phyloP scores from a whole-genome alignment of 75 land plant species.

The Adiantum capillusveneris region DNA sequence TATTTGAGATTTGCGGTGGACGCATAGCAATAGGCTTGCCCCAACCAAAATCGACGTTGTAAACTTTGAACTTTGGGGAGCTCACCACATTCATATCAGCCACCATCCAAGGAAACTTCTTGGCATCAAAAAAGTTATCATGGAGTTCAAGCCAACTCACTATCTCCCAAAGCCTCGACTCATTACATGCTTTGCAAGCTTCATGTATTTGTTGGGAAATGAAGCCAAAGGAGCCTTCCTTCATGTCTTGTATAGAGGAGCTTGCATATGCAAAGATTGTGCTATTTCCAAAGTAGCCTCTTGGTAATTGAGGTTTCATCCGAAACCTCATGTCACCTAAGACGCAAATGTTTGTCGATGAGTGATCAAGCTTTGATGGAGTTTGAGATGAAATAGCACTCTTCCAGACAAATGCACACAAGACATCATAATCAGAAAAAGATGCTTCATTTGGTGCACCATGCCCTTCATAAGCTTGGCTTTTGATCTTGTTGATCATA shows the following conservation, averaged over 20 bases:
- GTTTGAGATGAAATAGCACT: slow-evolving; percentile 24
- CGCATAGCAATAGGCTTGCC: slow-evolving; percentile 38
- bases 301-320: slow-evolving; percentile 33
- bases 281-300: slow-evolving; percentile 45
- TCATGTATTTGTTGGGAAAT: slow-evolving; percentile 26
- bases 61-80: slow-evolving; percentile 52
- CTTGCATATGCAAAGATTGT: background rate
- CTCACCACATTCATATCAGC: slow-evolving; percentile 22
- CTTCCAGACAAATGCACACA: slow-evolving; percentile 50
- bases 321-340: slow-evolving; percentile 23
- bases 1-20: slow-evolving; percentile 29
- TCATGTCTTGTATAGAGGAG: slow-evolving; percentile 1
- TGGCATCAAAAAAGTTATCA: slow-evolving; percentile 4
- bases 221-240: slow-evolving; percentile 18
- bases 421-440: slow-evolving; percentile 50
- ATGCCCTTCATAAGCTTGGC: slow-evolving; percentile 9
- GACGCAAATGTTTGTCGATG: slow-evolving; percentile 22
- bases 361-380: slow-evolving; percentile 15
- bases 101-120: background rate
- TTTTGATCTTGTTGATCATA: slow-evolving; percentile 28
- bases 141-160: slow-evolving; percentile 10
- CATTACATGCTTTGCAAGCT: slow-evolving; percentile 18
- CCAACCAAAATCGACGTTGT: slow-evolving; percentile 53
- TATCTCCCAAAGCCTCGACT: slow-evolving; percentile 10
- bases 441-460: background rate